Percentiles rank a stretch among this genome's conserved stretches.
phyloP scores from a whole-genome alignment of 2,329 filamentous ascomycete species.

The Botrytis aclada region DNA sequence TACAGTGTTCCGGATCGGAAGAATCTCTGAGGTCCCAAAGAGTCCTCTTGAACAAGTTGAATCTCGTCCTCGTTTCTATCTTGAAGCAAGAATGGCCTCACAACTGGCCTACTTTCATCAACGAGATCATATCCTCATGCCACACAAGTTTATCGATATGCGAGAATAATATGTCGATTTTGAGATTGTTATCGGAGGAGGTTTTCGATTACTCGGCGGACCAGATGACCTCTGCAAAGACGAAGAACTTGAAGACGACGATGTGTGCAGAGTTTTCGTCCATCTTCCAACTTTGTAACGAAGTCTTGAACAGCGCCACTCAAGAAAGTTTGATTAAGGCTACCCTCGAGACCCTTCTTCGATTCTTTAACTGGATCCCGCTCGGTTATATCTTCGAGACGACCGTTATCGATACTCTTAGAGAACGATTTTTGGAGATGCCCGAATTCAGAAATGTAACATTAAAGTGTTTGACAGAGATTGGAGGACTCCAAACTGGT shows the following conservation, averaged over 20 bases:
- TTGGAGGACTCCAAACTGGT: slow-evolving; percentile 87
- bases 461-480: slow-evolving; percentile 94
- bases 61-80: slow-evolving; percentile 93
- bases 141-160: slow-evolving; percentile 95
- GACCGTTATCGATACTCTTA: slow-evolving; percentile 87
- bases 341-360: slow-evolving; percentile 91
- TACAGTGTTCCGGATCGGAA: slow-evolving; percentile 86
- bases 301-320: slow-evolving; percentile 86
- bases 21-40: slow-evolving; percentile 81
- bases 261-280: slow-evolving; percentile 99
- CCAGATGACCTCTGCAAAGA: slow-evolving; percentile 98
- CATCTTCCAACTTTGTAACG: slow-evolving; percentile 96
- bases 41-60: slow-evolving; percentile 95
- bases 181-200: slow-evolving; percentile 92
- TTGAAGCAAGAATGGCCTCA: slow-evolving; percentile 99
- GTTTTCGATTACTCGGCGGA: slow-evolving; percentile 99
- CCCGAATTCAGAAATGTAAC: slow-evolving; percentile 97
- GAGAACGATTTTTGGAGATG: slow-evolving; percentile 86
- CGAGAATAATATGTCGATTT: slow-evolving; percentile 99
- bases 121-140: slow-evolving; percentile 96
- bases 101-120: slow-evolving; percentile 99
- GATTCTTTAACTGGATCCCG: slow-evolving; percentile 99
- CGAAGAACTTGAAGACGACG: slow-evolving; percentile 91
- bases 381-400: slow-evolving; percentile 99
- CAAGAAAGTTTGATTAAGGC: slow-evolving; percentile 89